A percentile compares a stretch with the other conserved stretches of the same genome.
Evolutionary conservation across 768 basidiomycete genomes (phyloP).

Genomic region (Strobilomyces confusus): DNA sequence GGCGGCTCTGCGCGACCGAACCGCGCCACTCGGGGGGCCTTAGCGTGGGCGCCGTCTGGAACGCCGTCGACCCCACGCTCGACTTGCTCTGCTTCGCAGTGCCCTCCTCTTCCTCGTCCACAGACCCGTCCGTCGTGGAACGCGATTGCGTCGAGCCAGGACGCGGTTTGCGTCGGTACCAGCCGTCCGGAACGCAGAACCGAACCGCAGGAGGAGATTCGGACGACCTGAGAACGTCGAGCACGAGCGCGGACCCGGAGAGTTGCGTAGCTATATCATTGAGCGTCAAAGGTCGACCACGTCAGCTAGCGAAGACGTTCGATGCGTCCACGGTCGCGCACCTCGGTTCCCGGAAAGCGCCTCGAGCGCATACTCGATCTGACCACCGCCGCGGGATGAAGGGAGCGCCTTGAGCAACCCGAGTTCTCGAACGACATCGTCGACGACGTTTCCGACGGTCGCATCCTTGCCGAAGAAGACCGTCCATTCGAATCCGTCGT

Average conservation of each 20-base stretch:
- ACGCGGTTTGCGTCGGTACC: conserved; percentile 69
- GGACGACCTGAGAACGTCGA: conserved; percentile 13
- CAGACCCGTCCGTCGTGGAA: conserved; percentile 46
- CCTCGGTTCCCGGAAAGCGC: conserved; percentile 51
- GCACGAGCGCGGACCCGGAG: conserved; percentile 8
- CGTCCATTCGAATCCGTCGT: conserved; percentile 66
- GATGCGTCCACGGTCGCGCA: conserved; percentile 31
- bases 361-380: conserved; percentile 71
- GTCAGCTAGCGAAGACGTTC: too few relatives aligned
- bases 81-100: conserved; percentile 54
- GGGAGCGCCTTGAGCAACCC: conserved; percentile 65
- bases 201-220: conserved; percentile 35
- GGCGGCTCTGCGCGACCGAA: conserved; percentile 52
- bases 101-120: conserved; percentile 47
- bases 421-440: conserved; percentile 53
- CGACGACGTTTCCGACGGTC: conserved; percentile 53
- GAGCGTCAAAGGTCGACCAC: background rate
- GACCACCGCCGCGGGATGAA: conserved; percentile 58
- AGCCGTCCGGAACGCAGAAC: conserved; percentile 74
- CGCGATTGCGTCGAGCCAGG: conserved; percentile 44
- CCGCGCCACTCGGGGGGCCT: conserved; percentile 47
- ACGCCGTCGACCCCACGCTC: conserved; percentile 22
- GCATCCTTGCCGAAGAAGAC: conserved; percentile 58
- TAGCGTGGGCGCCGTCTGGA: conserved; percentile 16
- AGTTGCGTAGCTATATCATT: conserved; percentile 11